phyloP scores from a whole-genome alignment of 2,329 filamentous ascomycete species.

The Fusarium subtropicale region DNA sequence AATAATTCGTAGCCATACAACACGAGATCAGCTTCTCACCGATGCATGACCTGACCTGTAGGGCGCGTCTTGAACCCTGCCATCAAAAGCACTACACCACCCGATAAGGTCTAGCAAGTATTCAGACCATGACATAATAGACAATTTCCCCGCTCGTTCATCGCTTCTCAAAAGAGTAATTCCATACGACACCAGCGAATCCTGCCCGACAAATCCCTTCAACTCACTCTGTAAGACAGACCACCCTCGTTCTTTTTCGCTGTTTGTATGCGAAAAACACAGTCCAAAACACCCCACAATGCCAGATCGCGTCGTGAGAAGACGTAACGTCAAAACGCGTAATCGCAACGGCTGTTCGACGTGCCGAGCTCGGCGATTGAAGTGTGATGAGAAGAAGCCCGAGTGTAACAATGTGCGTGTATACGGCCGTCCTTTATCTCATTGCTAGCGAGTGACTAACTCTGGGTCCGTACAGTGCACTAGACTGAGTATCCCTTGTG shows the following conservation, averaged over 20 bases:
- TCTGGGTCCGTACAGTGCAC: background rate
- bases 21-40: background rate
- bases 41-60: background rate
- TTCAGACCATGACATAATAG: background rate
- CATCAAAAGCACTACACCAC: background rate
- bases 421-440: no score
- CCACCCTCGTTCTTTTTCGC: slow-evolving; percentile 1
- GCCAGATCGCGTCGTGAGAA: slow-evolving; percentile 11
- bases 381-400: slow-evolving; percentile 27
- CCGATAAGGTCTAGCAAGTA: background rate
- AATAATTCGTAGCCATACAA: background rate
- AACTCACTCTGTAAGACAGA: background rate
- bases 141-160: slow-evolving; percentile 1
- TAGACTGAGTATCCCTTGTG: slow-evolving; percentile 20
- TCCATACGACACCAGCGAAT: background rate
- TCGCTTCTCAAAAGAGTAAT: fast-evolving
- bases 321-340: slow-evolving; percentile 23
- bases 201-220: background rate
- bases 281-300: background rate
- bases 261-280: background rate
- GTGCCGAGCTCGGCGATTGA: slow-evolving; percentile 25
- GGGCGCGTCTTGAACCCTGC: background rate
- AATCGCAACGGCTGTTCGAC: slow-evolving; percentile 30
- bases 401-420: slow-evolving; percentile 23
- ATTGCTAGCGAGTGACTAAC: background rate